Conservation (phyloP, 208 protist genomes). For the Acanthamoeba castellanii region DNA sequence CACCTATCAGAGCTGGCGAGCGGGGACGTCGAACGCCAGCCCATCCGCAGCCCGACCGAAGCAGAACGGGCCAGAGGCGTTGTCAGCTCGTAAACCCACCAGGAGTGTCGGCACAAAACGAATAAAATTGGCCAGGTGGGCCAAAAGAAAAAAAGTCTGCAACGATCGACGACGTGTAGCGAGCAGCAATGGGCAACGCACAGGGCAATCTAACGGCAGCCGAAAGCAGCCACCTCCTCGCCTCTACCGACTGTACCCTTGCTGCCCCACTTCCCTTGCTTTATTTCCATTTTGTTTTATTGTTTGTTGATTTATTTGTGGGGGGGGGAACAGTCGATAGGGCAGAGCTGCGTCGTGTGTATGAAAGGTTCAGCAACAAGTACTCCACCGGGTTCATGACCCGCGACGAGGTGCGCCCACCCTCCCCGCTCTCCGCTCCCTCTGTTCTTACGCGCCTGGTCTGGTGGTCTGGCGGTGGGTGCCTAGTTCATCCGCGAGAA, state of each 20-base stretch:
- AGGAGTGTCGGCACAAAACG: too few relatives aligned
- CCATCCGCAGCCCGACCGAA: too few relatives aligned
- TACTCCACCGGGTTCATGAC: constrained; percentile 36
- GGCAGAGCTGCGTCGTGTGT: neutral
- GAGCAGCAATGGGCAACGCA: neutral
- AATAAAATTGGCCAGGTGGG: too few relatives aligned
- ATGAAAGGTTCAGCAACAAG: neutral
- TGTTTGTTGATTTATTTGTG: too few relatives aligned
- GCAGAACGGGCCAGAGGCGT: neutral
- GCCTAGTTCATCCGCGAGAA: constrained; percentile 31
- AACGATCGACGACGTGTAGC: too few relatives aligned
- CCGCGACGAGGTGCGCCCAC: neutral
- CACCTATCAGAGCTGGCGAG: too few relatives aligned
- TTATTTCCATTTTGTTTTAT: too few relatives aligned
- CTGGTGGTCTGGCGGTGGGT: too few relatives aligned
- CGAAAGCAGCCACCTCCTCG: constrained; percentile 26
- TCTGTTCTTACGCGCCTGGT: neutral
- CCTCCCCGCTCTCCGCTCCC: too few relatives aligned
- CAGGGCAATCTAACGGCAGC: neutral
- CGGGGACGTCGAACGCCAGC: too few relatives aligned
- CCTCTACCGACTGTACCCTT: neutral
- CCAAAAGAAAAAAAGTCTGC: too few relatives aligned
- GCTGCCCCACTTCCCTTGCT: neutral
- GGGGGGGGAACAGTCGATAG: neutral
- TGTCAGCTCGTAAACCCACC: too few relatives aligned